Base-by-base conservation (phyloP, 2,329 filamentous ascomycete genomes). In the Orbilia brochopaga region DNA sequence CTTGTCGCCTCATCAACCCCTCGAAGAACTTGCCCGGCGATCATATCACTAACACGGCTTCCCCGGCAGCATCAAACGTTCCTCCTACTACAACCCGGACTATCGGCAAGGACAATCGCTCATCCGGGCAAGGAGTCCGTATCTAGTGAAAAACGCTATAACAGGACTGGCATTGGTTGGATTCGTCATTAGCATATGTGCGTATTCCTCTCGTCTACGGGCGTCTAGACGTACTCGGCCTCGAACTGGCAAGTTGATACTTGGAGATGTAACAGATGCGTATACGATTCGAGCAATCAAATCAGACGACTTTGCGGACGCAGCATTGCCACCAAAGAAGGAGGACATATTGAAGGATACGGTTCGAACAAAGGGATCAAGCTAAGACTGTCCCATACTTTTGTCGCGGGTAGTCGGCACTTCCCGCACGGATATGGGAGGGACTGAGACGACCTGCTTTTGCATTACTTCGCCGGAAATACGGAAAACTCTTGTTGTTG, bases 241-340 rank as follows among this genome's bases (percentile, higher is more conserved):
- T 50, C 6, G 72, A 11, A 1, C 21, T 1, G 37, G 24, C 1
- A 19, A 27, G 24, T 2, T 21, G 57, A 27, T 17, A 44, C 32
- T 8, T 44, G 40, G 2, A 62, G 11, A 56, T 55, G 4, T 23
- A 64, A 76, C 70, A 90, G 88, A 90, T 78, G 81, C 84, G 61
- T 90, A 86, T 79, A 90, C 88, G 46, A 89, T 99, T 78, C 86
- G 84, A 75, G 91, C 91, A 61, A 90, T 99, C 78, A 91, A 93
- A 48, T 94, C 97, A 81, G 94, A 97, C 80, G 91, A 97, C 75
- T 99, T 99, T 82, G 90, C 92, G 66, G 94, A 99, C 79, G 92
- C 97, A 76, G 88, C 91, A 79, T 88, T 97, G 40, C 94, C 94
- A 27, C 90, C 69, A 46, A 73, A 62, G 57, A 73, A 73, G 46